These are phyloP conservation scores for Ascochyta fabae DNA, from an alignment of 2,329 filamentous ascomycete genomes.

Conservation along the genomic window DNA sequence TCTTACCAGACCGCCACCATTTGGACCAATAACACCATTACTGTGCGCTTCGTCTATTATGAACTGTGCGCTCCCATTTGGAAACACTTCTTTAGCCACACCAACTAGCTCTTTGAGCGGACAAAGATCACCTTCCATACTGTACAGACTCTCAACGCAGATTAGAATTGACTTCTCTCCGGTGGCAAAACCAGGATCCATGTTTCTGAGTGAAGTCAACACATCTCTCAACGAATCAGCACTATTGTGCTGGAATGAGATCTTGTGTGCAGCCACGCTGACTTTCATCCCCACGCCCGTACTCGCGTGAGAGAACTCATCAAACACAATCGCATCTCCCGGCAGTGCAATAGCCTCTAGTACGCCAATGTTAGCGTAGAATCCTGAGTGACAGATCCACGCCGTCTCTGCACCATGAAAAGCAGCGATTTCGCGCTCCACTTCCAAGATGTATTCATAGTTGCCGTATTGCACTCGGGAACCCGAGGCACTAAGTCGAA, in stretches of 20 bases:
- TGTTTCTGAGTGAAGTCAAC: background rate
- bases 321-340: conserved; percentile 78
- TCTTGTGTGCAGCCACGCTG: conserved; percentile 58
- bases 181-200: conserved; percentile 4
- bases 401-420: conserved; percentile 64
- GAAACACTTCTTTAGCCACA: conserved; percentile 62
- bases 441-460: background rate
- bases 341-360: conserved; percentile 42
- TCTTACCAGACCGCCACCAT: conserved; percentile 62
- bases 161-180: conserved; percentile 29
- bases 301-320: conserved; percentile 75
- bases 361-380: conserved; percentile 51
- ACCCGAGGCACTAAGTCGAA: background rate
- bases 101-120: conserved; percentile 66
- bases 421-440: conserved; percentile 60
- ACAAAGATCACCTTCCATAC: conserved; percentile 80
- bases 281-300: conserved; percentile 75
- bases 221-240: conserved; percentile 42
- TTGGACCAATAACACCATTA: conserved; percentile 63
- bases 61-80: conserved; percentile 65
- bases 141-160: conserved; percentile 60
- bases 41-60: conserved; percentile 73
- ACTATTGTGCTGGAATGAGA: conserved; percentile 65
- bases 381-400: conserved; percentile 62
- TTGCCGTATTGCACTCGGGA: background rate